Evolutionary conservation across 1,284 basidiomycete species (phyloP), one percentile per base, ranked within the genome.

Genomic region (Amylostereum chailletii): DNA sequence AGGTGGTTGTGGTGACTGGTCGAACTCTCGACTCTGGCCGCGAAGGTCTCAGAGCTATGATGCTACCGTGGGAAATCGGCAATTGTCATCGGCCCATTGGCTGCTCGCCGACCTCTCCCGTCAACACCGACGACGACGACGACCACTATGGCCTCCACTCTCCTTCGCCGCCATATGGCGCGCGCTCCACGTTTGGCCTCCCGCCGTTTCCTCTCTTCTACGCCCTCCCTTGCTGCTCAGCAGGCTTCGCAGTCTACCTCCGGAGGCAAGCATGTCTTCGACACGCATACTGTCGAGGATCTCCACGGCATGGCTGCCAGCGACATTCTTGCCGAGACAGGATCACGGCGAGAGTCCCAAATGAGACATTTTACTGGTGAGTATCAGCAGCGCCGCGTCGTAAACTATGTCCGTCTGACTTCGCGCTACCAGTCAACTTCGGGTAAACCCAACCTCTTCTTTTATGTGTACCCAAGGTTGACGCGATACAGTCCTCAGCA

Each of bases 351-450:
- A 51, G 89, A 92, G 57, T 72, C 87, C n/a, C 83, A 83, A 65
- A 82, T 97, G 78, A 79, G 90, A 62, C 91, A 94, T 70, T 94
- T 94, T 63, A 94, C 90, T 50, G 89, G 90, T 90, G 61, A 58
- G 80, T 71, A 44, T 37, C 47, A 37, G 50, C 30, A 49, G 56
- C 52, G 52, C 32, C 47, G 34, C 42, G 39, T 38, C 34, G n/a
- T 46, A 44, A 45, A 51, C 7, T 50, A 48, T 31, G 50, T 49
- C 19, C 39, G 34, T 47, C 32, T 33, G 40, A 11, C 36, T 45
- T 34, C 34, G 31, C 26, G 11, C 30, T 40, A 11, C 41, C 59
- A 91, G 91, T 94, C 60, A 94, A 94, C 75, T 94, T 94, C 65
- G 91, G 91, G 83, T 86, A 58, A 54, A 79, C 37, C 34, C n/a